Evolutionary conservation across 805 yeast species (phyloP).

Genomic region (Peterozyma xylosa): DNA sequence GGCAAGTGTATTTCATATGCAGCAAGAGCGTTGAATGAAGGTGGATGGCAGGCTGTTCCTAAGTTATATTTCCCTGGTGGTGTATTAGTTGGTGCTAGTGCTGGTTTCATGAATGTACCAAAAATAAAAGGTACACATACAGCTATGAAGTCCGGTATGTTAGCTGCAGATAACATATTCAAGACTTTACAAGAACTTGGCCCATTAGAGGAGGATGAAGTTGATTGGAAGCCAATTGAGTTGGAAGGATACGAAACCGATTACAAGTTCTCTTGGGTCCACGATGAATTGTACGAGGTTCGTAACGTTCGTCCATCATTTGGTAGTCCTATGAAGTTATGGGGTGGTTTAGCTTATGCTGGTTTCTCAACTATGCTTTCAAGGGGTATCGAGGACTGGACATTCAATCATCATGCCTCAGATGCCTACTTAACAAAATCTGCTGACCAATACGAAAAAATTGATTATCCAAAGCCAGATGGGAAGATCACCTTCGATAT

Average conservation of each 20-base stretch:
- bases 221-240: slow-evolving; percentile 36
- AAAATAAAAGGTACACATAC: slow-evolving; percentile 97
- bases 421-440: slow-evolving; percentile 68
- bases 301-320: slow-evolving; percentile 94
- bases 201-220: slow-evolving; percentile 30
- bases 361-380: slow-evolving; percentile 78
- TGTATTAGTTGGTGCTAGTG: slow-evolving; percentile 87
- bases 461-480: slow-evolving; percentile 93
- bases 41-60: slow-evolving; percentile 93
- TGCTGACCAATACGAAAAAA: slow-evolving; percentile 62
- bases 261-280: slow-evolving; percentile 76
- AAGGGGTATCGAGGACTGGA: slow-evolving; percentile 82
- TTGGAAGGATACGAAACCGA: slow-evolving; percentile 55
- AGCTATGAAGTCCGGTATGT: slow-evolving; percentile 91
- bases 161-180: slow-evolving; percentile 85
- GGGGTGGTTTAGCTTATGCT: slow-evolving; percentile 79
- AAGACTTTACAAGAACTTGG: slow-evolving; percentile 33
- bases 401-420: slow-evolving; percentile 58
- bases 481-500: slow-evolving; percentile 88
- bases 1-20: slow-evolving; percentile 93
- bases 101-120: slow-evolving; percentile 96
- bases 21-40: slow-evolving; percentile 95
- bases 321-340: slow-evolving; percentile 61
- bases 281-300: slow-evolving; percentile 73
- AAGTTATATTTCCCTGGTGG: slow-evolving; percentile 93